A percentile compares a stretch with the other conserved stretches of the same genome.
These are phyloP conservation scores for Boletellus emodensis DNA, from an alignment of 768 basidiomycete species.

Conservation along the genomic window DNA sequence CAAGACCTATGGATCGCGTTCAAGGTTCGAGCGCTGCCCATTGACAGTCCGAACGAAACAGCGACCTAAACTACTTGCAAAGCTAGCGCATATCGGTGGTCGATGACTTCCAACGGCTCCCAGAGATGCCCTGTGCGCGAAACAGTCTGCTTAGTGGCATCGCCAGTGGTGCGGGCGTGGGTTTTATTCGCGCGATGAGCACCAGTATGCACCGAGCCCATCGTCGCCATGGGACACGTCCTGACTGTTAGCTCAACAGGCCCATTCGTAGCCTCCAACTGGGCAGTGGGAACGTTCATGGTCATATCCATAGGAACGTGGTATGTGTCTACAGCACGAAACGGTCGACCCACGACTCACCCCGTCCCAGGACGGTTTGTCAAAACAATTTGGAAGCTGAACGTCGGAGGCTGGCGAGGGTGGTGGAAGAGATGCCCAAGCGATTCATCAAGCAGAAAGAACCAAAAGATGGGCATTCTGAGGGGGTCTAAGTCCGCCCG, in stretches of 20 bases:
- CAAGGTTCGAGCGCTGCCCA: constrained; percentile 22
- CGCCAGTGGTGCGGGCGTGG: constrained; percentile 74
- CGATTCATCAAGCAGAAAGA: constrained; percentile 45
- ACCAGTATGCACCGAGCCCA: constrained; percentile 43
- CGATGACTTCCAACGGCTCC: constrained; percentile 57
- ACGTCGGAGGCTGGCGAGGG: constrained; percentile 48
- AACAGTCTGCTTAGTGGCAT: constrained; percentile 74
- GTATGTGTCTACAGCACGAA: constrained; percentile 38
- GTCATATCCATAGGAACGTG: constrained; percentile 65
- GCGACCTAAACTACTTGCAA: constrained; percentile 20
- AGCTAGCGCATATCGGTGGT: constrained; percentile 45
- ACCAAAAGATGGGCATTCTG: constrained; percentile 24
- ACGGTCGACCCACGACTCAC: constrained; percentile 7
- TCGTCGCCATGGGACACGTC: neutral
- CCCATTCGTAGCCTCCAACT: constrained; percentile 65
- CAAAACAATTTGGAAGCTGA: constrained; percentile 53
- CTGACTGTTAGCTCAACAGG: constrained; percentile 29
- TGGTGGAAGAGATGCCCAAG: constrained; percentile 60
- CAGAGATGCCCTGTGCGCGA: constrained; percentile 73
- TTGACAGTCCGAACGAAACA: neutral
- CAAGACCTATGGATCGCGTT: constrained; percentile 28
- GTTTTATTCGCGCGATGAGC: constrained; percentile 65
- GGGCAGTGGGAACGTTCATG: constrained; percentile 75
- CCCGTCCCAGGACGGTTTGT: constrained; percentile 54
- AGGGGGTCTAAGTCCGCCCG: constrained; percentile 2